These are phyloP conservation scores for Styphnolobium japonicum DNA, from an alignment of 306 rosid genomes.

Conservation along the genomic window DNA sequence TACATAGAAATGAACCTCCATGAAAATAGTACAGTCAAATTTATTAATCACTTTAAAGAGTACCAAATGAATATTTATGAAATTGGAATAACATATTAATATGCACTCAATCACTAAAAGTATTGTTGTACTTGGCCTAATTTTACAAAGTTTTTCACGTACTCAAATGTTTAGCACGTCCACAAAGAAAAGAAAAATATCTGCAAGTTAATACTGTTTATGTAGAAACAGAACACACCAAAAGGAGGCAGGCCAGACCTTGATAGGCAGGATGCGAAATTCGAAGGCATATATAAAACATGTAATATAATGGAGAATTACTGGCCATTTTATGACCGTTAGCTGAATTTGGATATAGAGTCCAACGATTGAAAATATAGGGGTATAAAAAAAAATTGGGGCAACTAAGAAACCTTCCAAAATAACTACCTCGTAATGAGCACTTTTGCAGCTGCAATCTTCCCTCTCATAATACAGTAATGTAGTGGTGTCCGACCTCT, in stretches of 20 bases:
- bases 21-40: neutral
- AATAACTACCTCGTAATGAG: conserved; percentile 55
- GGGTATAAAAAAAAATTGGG: neutral
- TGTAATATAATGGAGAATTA: neutral
- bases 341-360: neutral
- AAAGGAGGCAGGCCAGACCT: neutral
- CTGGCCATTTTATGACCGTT: neutral
- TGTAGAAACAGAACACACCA: neutral
- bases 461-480: conserved; percentile 52
- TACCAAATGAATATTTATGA: neutral
- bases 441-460: conserved; percentile 44
- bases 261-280: neutral
- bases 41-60: neutral
- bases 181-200: neutral
- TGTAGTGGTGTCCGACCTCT: conserved; percentile 67
- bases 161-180: neutral
- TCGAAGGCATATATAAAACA: neutral
- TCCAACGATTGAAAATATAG: neutral
- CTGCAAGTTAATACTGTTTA: neutral
- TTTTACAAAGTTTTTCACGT: neutral
- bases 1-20: neutral
- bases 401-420: neutral
- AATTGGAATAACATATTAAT: neutral
- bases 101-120: neutral
- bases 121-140: neutral